Evolutionary conservation across 192 early-diverging fungal genomes (phyloP), one percentile per base, ranked within the genome.

Genomic region (Podila horticola): DNA sequence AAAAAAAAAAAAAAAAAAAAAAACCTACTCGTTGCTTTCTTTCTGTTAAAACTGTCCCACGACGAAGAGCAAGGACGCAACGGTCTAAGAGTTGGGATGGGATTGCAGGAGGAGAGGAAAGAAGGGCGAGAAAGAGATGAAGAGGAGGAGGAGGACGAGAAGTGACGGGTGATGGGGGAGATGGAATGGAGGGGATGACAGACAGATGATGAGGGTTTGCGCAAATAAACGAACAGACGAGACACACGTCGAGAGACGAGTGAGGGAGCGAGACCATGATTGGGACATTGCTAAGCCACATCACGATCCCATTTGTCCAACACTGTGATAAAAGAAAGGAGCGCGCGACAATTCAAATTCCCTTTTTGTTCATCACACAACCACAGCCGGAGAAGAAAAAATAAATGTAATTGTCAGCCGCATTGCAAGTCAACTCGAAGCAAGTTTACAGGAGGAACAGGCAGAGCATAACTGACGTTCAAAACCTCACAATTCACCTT

Each of bases 211-310:
- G 58, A 24, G 59, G 26, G 22, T 61, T 61, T 30, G 59, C 13
- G 26, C 30, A 33, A 33, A 31, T 28, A 17, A 33, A 17, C 17
- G 15, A 33, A 61, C 30, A 20, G 33, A 41, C 62, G 34, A 34
- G 30, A 26, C 30, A 17, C 59, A 29, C 28, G 33, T 34, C 62
- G 33, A 63, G 8, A 7, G n/a, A n/a, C 60, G 58, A 5, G 8
- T 5, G 59, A 57, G 59, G 64, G 24, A 79, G 64, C 45, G 70
- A 66, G 66, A 36, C 6, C 20, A 30, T 13, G 30, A 31, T 3
- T 11, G 24, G 33, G 62, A 45, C 41, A 45, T 45, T 45, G 52
- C 52, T 55, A 55, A 55, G 52, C 64, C 36, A 64, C 13, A 64
- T 7, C 7, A 3, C 12, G 34, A 24, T 11, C 12, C n/a, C n/a